phyloP scores from a whole-genome alignment of 257 asterid genomes.

The Capsicum rhomboideum region DNA sequence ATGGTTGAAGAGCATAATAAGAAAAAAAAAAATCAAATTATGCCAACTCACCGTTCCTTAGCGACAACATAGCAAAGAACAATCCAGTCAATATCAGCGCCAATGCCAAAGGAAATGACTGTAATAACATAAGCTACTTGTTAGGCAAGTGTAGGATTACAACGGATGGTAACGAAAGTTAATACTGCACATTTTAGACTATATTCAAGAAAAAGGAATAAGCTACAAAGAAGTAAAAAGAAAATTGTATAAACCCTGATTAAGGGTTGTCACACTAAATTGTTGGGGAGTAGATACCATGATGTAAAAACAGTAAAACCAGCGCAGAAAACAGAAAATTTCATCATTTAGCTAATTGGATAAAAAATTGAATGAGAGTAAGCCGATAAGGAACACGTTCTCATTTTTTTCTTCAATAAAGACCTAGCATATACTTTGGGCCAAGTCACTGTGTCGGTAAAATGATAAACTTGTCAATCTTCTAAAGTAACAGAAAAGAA shows the following conservation, averaged over 20 bases:
- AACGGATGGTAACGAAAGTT: background rate
- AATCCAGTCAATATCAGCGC: constrained; percentile 49
- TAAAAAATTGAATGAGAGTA: background rate
- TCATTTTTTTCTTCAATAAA: background rate
- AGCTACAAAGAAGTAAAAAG: background rate
- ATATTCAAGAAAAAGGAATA: background rate
- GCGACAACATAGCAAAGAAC: constrained; percentile 45
- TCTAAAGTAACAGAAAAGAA: background rate
- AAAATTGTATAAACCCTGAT: background rate
- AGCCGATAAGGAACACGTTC: background rate
- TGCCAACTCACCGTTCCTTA: constrained; percentile 58
- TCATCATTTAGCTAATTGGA: background rate
- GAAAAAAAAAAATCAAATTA: background rate
- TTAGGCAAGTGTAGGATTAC: background rate
- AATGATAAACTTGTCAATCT: background rate
- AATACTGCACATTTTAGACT: background rate
- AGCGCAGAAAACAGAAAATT: background rate
- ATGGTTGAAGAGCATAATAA: background rate
- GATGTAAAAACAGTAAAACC: background rate
- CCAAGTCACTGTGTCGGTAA: background rate
- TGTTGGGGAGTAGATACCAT: background rate
- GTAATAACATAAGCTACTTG: constrained; percentile 20
- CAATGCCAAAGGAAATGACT: constrained; percentile 82
- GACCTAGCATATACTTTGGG: background rate
- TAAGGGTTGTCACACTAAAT: background rate